Evolutionary conservation across 2,329 filamentous ascomycete genomes (phyloP).

Genomic region (Botryotinia convoluta): DNA sequence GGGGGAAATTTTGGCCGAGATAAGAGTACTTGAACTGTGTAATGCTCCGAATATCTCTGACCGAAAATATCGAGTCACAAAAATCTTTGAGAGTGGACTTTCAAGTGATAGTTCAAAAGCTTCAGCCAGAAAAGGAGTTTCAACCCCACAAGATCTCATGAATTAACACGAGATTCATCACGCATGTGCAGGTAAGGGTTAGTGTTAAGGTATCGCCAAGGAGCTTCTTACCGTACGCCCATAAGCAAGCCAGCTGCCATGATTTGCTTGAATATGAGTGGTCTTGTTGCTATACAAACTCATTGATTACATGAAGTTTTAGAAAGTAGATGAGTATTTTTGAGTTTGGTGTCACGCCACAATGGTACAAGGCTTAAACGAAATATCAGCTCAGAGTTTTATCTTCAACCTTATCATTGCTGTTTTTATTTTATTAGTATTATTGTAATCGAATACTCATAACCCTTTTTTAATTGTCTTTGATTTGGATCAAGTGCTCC

Average conservation of each 20-base stretch:
- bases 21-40: background rate
- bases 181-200: background rate
- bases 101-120: background rate
- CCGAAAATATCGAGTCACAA: background rate
- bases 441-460: background rate
- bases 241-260: conserved; percentile 2
- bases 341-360: background rate
- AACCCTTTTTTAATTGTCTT: background rate
- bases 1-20: background rate
- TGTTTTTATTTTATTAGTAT: background rate
- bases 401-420: background rate
- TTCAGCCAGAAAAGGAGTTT: background rate
- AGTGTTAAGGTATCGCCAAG: background rate
- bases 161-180: background rate
- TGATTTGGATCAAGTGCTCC: background rate
- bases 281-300: background rate
- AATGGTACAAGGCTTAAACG: background rate
- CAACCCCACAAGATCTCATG: background rate
- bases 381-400: background rate
- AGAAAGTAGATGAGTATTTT: background rate
- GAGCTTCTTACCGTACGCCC: background rate
- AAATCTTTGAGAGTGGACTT: background rate
- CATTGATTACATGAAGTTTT: background rate
- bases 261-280: background rate
- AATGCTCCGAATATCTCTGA: background rate